Conservation (phyloP, 768 basidiomycete genomes). For the Coprinopsis strossmayeri region DNA sequence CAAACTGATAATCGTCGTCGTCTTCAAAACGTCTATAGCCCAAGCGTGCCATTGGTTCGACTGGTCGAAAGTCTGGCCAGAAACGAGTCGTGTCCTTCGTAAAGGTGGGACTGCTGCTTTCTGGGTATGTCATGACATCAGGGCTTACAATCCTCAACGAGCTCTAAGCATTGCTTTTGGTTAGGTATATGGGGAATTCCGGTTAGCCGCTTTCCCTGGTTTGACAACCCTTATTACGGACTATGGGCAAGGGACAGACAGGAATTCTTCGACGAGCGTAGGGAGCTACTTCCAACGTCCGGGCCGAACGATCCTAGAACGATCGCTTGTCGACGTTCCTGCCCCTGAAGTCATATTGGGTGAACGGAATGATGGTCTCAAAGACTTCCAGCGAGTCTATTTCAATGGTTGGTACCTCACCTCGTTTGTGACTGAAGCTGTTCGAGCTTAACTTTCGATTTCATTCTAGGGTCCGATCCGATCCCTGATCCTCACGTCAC, state of each 20-base stretch:
- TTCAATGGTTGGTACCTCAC: conserved; percentile 41
- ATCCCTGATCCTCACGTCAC: not conserved
- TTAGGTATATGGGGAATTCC: conserved; percentile 65
- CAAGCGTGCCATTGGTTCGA: conserved; percentile 84
- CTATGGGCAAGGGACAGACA: conserved; percentile 58
- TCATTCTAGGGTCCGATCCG: not conserved
- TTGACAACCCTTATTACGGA: conserved; percentile 51
- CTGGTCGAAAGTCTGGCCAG: conserved; percentile 64
- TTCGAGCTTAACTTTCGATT: not conserved
- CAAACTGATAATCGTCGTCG: not conserved
- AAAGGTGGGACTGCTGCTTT: conserved; percentile 63
- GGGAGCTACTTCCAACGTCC: conserved; percentile 80
- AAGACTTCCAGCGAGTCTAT: conserved; percentile 44
- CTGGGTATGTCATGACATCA: conserved; percentile 42
- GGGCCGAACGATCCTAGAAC: conserved; percentile 69
- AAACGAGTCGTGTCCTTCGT: conserved; percentile 53
- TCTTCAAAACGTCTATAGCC: conserved; percentile 29
- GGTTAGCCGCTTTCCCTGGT: conserved; percentile 53
- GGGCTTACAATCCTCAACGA: no score
- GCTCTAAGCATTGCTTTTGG: not conserved
- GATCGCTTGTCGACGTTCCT: conserved; percentile 65
- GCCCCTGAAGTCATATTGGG: conserved; percentile 31
- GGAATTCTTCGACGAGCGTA: conserved; percentile 34
- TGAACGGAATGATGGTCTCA: conserved; percentile 26
- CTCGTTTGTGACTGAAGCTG: not conserved